Evolutionary conservation across 73 alveolate species (phyloP).

Genomic region (Paramecium octaurelia): DNA sequence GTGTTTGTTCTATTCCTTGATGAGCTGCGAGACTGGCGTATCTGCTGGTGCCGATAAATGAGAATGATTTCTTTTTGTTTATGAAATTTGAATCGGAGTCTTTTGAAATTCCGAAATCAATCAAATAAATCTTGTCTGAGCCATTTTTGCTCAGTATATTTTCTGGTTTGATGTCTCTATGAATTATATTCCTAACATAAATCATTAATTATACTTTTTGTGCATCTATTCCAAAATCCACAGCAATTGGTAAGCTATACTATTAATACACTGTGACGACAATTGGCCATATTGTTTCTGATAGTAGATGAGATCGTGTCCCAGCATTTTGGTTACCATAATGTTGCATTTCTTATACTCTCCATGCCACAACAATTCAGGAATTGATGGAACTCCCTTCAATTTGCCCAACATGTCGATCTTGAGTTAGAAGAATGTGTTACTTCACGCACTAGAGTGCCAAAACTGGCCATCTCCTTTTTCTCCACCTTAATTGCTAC

Average conservation of each 20-base stretch:
- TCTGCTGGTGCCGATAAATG: constrained; percentile 75
- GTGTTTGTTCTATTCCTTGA: constrained; percentile 64
- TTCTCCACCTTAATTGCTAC: constrained; percentile 63
- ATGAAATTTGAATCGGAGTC: constrained; percentile 57
- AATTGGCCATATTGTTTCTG: background rate
- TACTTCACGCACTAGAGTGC: background rate
- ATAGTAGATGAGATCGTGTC: constrained; percentile 50
- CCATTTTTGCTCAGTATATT: background rate
- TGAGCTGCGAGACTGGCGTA: constrained; percentile 73
- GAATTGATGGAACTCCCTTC: constrained; percentile 51
- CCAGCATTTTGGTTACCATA: constrained; percentile 81
- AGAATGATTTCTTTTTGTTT: background rate
- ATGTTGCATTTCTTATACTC: constrained; percentile 59
- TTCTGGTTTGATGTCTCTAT: constrained; percentile 42
- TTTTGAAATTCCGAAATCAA: constrained; percentile 43
- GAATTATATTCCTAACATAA: constrained; percentile 14
- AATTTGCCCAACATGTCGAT: constrained; percentile 10
- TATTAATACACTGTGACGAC: background rate
- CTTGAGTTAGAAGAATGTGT: background rate
- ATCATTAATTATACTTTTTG: background rate
- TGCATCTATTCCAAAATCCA: constrained; percentile 29
- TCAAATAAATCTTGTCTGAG: background rate
- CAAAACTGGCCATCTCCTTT: background rate
- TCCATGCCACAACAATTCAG: constrained; percentile 70
- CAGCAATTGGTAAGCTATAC: background rate